These are phyloP conservation scores for Trichoderma sp. DNA, from an alignment of 2,329 filamentous ascomycete species.

Conservation along the genomic window DNA sequence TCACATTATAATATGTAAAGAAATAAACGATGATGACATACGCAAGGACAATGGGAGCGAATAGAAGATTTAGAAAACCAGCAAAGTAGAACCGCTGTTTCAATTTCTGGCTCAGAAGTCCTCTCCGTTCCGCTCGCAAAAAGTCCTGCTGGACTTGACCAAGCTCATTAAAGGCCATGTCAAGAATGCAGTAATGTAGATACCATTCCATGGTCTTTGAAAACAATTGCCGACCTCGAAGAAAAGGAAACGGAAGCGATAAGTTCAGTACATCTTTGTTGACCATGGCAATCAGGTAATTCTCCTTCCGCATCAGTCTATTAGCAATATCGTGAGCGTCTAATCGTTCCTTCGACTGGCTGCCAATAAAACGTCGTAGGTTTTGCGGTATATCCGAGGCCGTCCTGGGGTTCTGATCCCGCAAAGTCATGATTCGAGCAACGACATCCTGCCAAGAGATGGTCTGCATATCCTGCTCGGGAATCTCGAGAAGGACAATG, in stretches of 20 bases:
- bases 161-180: constrained; percentile 89
- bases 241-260: constrained; percentile 81
- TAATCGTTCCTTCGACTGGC: constrained; percentile 88
- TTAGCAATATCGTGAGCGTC: constrained; percentile 98
- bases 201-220: constrained; percentile 93
- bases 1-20: constrained; percentile 88
- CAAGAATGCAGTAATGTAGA: constrained; percentile 84
- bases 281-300: constrained; percentile 94
- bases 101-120: constrained; percentile 76
- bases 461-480: constrained; percentile 84
- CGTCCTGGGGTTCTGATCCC: constrained; percentile 86
- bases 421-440: constrained; percentile 77
- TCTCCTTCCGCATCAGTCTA: constrained; percentile 92
- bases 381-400: constrained; percentile 57
- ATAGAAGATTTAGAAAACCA: constrained; percentile 82
- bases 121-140: constrained; percentile 79
- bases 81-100: constrained; percentile 79
- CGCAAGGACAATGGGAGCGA: constrained; percentile 83
- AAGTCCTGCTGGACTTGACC: constrained; percentile 88
- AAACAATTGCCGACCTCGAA: constrained; percentile 79
- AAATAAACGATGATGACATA: constrained; percentile 90
- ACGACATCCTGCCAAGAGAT: constrained; percentile 94
- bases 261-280: constrained; percentile 95
- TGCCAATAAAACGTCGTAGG: constrained; percentile 67
- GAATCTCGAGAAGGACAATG: constrained; percentile 78